These are phyloP conservation scores for Silene latifolia DNA, from an alignment of 148 eudicot species.

Conservation along the genomic window DNA sequence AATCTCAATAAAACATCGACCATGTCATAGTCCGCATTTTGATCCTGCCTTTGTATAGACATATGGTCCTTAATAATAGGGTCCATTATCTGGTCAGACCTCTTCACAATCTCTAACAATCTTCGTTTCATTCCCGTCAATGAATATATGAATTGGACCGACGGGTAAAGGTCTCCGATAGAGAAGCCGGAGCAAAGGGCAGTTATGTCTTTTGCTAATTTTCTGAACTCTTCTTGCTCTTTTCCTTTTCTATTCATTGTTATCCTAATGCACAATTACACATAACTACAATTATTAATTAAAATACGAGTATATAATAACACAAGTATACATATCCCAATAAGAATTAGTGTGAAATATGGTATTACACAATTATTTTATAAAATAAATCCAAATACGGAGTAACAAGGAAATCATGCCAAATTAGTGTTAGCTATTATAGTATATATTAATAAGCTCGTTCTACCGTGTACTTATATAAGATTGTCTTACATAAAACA, in stretches of 20 bases:
- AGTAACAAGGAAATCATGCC: too few relatives aligned
- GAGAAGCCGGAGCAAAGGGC: conserved; percentile 3
- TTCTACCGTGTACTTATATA: too few relatives aligned
- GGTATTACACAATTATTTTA: too few relatives aligned
- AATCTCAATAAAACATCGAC: conserved; percentile 23
- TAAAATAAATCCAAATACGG: too few relatives aligned
- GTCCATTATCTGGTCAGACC: conserved; percentile 16
- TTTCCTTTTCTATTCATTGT: conserved; percentile 19
- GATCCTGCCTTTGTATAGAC: neutral
- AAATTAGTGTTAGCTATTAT: too few relatives aligned
- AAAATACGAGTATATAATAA: too few relatives aligned
- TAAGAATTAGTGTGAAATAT: too few relatives aligned
- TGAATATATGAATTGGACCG: conserved; percentile 12
- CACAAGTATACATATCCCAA: too few relatives aligned
- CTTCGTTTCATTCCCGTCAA: conserved; percentile 15
- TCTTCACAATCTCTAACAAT: neutral
- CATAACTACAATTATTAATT: too few relatives aligned
- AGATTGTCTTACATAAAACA: too few relatives aligned
- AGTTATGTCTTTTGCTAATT: neutral
- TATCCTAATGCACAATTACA: neutral
- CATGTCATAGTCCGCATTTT: conserved; percentile 9
- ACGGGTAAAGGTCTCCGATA: conserved; percentile 26
- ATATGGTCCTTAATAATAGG: conserved; percentile 23
- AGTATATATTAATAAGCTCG: too few relatives aligned
- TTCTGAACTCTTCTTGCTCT: conserved; percentile 3